phyloP scores from a whole-genome alignment of 2,329 filamentous ascomycete species.

The Aschersonia sp. region DNA sequence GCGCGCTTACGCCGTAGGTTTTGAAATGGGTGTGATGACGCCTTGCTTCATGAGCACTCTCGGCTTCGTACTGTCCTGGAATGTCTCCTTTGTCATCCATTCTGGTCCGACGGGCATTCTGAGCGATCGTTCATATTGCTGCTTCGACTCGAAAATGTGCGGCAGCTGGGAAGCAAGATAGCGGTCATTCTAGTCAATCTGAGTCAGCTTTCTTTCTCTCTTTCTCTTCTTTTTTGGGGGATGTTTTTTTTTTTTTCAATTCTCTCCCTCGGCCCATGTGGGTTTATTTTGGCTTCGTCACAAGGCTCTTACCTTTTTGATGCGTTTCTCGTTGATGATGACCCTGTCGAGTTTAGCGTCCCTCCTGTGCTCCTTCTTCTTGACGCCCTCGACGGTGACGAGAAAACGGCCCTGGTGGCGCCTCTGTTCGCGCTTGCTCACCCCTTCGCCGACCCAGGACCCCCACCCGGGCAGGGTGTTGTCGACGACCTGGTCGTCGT shows the following conservation, averaged over 20 bases:
- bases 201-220: too few species aligned
- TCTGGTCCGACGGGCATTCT: conserved; percentile 81
- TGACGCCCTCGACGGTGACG: conserved; percentile 56
- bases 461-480: conserved; percentile 91
- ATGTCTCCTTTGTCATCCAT: conserved; percentile 92
- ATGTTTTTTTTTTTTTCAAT: too few species aligned
- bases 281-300: too few species aligned
- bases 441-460: conserved; percentile 72
- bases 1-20: conserved; percentile 34
- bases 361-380: conserved; percentile 61
- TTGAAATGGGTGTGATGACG: conserved; percentile 74
- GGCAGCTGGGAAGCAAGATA: conserved; percentile 77
- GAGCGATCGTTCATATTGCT: conserved; percentile 83
- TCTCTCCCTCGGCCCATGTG: too few species aligned
- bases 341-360: conserved; percentile 73
- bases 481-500: conserved; percentile 71
- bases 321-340: conserved; percentile 81
- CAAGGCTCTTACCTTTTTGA: conserved; percentile 56
- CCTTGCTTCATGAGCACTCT: conserved; percentile 84
- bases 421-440: conserved; percentile 56
- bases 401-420: conserved; percentile 48
- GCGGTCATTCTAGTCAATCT: conserved; percentile 50
- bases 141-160: conserved; percentile 72
- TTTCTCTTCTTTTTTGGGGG: not conserved
- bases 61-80: conserved; percentile 81